Base-by-base conservation (phyloP, 2,329 filamentous ascomycete genomes). In the Zasmidium cellare region DNA sequence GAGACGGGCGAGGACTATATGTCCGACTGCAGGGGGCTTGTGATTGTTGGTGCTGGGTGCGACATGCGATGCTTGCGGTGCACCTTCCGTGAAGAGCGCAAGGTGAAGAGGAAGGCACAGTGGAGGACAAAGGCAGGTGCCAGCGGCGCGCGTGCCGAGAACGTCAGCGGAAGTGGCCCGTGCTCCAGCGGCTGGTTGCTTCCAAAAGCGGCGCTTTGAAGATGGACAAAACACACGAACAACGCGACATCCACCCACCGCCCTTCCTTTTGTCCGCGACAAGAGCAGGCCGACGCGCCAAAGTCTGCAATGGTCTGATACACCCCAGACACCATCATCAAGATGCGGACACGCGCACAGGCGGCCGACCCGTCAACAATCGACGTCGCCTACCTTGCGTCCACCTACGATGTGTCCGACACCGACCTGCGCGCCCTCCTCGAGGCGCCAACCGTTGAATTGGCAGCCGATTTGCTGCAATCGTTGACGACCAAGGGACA, bases 401-500 rank as follows among this genome's bases (percentile, higher is more conserved):
- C 84, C 73, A 87, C 90, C 70, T 84, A 89, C 69, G 83, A 84
- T 70, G 77, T 92, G 72, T 83, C 88, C 24, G 82, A 90, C 75
- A 78, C 82, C 19, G 85, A 83, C 23, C 72, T 93, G 50, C 77
- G 82, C 49, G 80, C 82, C 22, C 76, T 87, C 66, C 79, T 87
- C 44, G 85, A 87, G 57, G 80, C 83, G 41, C 90, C 90, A 50
- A 97, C 92, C 2, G 79, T 83, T 62, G 91, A 96, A 12, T 85
- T 96, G 23, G 89, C 97, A 64, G 82, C 84, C 58, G 80, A 84
- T 45, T 81, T 99, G 53, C 82, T 99, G 44, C 81, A 85, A 61
- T 87, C 89, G 23, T 84, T 97, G 53, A 84, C 87, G 22, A 78
- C 80, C 25, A 96, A 94, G 74, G 91, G 90, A 35, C 89, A 87